Conservation (phyloP, 2,329 filamentous ascomycete genomes). For the Neofusicoccum kwambonambiense region DNA sequence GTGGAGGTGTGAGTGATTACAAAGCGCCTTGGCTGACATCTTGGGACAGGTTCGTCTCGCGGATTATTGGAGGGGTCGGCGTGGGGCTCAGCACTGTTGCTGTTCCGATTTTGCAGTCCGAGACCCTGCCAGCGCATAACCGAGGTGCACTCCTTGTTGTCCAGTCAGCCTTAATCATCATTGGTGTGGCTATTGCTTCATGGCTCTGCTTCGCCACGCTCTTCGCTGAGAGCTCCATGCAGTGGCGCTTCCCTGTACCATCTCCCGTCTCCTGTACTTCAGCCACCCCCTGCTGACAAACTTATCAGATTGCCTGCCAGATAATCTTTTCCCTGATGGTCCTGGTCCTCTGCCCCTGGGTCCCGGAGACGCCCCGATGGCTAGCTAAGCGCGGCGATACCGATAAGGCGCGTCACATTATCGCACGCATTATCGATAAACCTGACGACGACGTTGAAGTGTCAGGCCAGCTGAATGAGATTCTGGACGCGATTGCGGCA, state of each 20-base stretch:
- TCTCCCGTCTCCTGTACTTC: not conserved
- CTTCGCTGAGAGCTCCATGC: constrained; percentile 33
- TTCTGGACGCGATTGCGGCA: constrained; percentile 51
- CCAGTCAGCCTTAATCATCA: constrained; percentile 51
- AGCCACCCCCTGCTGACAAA: not conserved
- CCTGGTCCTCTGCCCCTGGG: constrained; percentile 39
- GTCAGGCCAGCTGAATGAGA: constrained; percentile 59
- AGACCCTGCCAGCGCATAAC: constrained; percentile 54
- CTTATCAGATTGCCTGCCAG: constrained; percentile 49
- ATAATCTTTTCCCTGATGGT: constrained; percentile 47
- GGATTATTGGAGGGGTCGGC: constrained; percentile 52
- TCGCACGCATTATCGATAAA: constrained; percentile 48
- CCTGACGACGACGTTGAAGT: constrained; percentile 56
- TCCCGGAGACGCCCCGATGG: constrained; percentile 32
- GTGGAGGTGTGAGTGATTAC: not conserved
- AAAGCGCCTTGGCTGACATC: not conserved
- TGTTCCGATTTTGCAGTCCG: constrained; percentile 53
- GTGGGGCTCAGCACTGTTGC: constrained; percentile 56
- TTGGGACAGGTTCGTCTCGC: constrained; percentile 39
- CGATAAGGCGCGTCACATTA: constrained; percentile 49
- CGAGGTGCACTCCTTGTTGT: constrained; percentile 61
- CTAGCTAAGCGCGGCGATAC: constrained; percentile 37
- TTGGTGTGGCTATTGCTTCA: constrained; percentile 52
- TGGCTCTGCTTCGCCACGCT: constrained; percentile 50
- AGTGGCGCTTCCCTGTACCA: constrained; percentile 45